phyloP scores from a whole-genome alignment of 495 filamentous ascomycete species.

The Daldinia grandis region DNA sequence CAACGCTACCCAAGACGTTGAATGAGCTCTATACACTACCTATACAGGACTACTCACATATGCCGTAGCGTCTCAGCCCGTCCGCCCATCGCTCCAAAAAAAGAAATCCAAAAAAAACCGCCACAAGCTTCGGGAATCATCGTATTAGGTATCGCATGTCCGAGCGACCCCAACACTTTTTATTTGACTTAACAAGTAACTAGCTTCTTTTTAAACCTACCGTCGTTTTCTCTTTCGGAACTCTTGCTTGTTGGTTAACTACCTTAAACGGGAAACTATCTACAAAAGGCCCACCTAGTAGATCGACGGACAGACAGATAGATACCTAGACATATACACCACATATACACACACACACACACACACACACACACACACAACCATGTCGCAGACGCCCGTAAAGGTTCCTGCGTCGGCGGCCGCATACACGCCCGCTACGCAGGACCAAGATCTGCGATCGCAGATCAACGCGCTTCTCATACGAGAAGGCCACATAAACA shows the following conservation, averaged over 20 bases:
- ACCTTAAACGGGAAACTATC: background rate
- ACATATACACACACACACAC: no score
- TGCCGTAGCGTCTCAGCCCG: background rate
- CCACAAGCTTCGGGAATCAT: background rate
- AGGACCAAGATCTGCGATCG: constrained; percentile 61
- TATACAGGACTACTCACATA: background rate
- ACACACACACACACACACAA: no score
- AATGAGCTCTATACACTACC: no score
- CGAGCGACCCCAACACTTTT: background rate
- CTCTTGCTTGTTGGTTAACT: background rate
- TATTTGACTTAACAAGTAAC: background rate
- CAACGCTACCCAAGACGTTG: background rate
- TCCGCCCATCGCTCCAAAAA: background rate
- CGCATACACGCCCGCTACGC: constrained; percentile 58
- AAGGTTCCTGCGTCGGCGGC: constrained; percentile 61
- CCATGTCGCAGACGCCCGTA: constrained; percentile 54
- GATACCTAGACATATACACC: no score
- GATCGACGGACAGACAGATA: no score
- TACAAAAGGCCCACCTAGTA: no score
- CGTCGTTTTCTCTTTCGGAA: background rate
- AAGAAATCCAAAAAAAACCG: background rate
- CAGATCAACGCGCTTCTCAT: constrained; percentile 61
- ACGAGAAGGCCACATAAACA: constrained; percentile 57
- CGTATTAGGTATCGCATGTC: background rate
- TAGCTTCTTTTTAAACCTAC: no score